Evolutionary conservation across 352 stramenopile genomes (phyloP).

Genomic region (Pythium vanterpoolii): DNA sequence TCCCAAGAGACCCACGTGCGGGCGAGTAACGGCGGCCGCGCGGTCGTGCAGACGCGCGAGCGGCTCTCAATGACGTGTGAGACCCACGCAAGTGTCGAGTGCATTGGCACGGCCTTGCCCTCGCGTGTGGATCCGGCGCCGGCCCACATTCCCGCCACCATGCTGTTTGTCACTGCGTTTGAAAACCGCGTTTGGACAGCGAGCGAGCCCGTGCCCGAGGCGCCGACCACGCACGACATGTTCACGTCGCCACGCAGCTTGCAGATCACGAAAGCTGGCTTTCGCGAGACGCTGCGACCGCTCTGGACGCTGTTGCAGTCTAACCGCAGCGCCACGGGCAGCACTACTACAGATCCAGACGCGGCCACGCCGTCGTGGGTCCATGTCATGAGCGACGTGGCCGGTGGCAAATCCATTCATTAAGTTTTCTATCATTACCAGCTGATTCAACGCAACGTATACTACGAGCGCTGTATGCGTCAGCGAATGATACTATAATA

Average conservation of each 20-base stretch:
- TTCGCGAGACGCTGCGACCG: conserved; percentile 4
- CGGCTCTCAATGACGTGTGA: neutral
- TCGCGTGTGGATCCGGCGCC: neutral
- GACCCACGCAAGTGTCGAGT: neutral
- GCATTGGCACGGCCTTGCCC: neutral
- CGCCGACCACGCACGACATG: neutral
- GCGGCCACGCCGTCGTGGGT: neutral
- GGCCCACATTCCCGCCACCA: neutral
- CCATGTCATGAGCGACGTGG: neutral
- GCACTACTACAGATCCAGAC: neutral
- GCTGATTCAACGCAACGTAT: too few relatives aligned
- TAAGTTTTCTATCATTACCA: too few relatives aligned
- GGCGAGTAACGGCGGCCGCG: neutral
- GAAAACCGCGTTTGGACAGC: neutral
- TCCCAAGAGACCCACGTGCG: neutral
- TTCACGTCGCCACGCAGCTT: neutral
- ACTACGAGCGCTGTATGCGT: too few relatives aligned
- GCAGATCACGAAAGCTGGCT: neutral
- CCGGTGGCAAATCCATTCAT: neutral
- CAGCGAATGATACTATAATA: too few relatives aligned
- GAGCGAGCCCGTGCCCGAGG: neutral
- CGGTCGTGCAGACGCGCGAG: neutral
- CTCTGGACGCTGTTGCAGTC: neutral
- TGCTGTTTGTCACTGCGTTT: neutral
- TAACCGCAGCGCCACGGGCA: neutral